phyloP scores from a whole-genome alignment of 2,329 filamentous ascomycete genomes.

The Cordyceps fumosorosea region DNA sequence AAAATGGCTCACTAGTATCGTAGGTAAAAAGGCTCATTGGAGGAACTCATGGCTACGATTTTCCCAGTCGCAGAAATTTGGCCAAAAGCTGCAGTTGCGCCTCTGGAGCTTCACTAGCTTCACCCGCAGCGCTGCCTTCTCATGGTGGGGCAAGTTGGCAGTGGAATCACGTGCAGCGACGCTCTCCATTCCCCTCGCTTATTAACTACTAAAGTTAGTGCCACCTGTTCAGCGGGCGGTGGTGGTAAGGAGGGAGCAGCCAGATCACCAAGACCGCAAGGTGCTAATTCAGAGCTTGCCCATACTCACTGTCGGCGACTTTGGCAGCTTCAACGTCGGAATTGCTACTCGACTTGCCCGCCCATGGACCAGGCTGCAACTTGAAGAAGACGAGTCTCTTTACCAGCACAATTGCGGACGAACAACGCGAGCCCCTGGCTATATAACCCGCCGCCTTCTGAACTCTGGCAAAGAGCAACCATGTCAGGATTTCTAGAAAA shows the following conservation, averaged over 20 bases:
- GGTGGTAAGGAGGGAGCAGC: slow-evolving; percentile 23
- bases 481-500: slow-evolving; percentile 96
- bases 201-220: slow-evolving; percentile 25
- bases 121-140: neutral
- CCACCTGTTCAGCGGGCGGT: slow-evolving; percentile 32
- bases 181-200: slow-evolving; percentile 17
- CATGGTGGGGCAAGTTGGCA: slow-evolving; percentile 17
- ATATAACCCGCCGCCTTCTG: neutral
- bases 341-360: slow-evolving; percentile 21
- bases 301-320: slow-evolving; percentile 23
- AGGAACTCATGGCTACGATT: slow-evolving; percentile 49
- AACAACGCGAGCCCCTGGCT: slow-evolving; percentile 6
- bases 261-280: slow-evolving; percentile 31
- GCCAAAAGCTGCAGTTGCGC: neutral
- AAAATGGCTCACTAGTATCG: slow-evolving; percentile 69
- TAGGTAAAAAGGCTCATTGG: slow-evolving; percentile 84
- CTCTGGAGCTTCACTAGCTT: neutral
- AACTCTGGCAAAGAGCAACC: slow-evolving; percentile 22
- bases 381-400: slow-evolving; percentile 10
- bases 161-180: slow-evolving; percentile 27
- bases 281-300: slow-evolving; percentile 22
- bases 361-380: slow-evolving; percentile 25
- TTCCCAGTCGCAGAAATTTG: slow-evolving; percentile 13
- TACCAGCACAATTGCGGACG: neutral
- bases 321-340: slow-evolving; percentile 22